Conservation (phyloP, 805 yeast species). For the Kregervanrija pseudodelftensis region DNA sequence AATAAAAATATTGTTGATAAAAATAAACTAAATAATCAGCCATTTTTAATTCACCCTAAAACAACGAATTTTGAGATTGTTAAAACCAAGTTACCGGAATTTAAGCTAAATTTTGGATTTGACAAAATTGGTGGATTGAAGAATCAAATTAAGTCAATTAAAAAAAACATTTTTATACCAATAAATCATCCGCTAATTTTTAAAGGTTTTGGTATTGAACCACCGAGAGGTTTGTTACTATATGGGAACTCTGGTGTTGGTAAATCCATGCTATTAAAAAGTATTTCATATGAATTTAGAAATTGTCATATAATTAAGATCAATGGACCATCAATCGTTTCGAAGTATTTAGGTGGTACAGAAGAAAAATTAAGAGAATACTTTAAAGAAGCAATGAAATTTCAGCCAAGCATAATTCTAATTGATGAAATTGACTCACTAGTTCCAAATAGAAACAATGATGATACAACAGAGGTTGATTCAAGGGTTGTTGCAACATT, state of each 20-base stretch:
- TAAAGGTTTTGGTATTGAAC: conserved; percentile 77
- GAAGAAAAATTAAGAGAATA: conserved; percentile 76
- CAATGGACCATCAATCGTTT: conserved; percentile 86
- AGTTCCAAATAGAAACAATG: conserved; percentile 77
- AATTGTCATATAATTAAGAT: conserved; percentile 81
- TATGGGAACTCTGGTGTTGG: conserved; percentile 99
- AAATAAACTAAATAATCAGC: conserved; percentile 10
- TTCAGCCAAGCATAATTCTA: conserved; percentile 81
- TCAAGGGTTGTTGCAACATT: conserved; percentile 85
- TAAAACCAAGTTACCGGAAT: conserved; percentile 29
- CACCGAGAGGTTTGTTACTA: conserved; percentile 88
- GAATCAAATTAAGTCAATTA: conserved; percentile 52
- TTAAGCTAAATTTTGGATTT: conserved; percentile 32
- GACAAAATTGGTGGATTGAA: conserved; percentile 68
- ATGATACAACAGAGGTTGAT: conserved; percentile 87
- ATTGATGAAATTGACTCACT: conserved; percentile 92
- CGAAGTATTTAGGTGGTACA: conserved; percentile 91
- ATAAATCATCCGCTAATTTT: conserved; percentile 70
- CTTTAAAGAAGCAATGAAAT: conserved; percentile 77
- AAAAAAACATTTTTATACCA: conserved; percentile 72
- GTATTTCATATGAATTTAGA: conserved; percentile 64
- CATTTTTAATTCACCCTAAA: conserved; percentile 18
- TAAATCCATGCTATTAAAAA: conserved; percentile 78
- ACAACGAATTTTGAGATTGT: conserved; percentile 29
- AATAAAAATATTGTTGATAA: neutral